Percentiles rank a stretch among this genome's conserved stretches.
phyloP scores from a whole-genome alignment of 305 asterid species.

The Solanum hybrid region DNA sequence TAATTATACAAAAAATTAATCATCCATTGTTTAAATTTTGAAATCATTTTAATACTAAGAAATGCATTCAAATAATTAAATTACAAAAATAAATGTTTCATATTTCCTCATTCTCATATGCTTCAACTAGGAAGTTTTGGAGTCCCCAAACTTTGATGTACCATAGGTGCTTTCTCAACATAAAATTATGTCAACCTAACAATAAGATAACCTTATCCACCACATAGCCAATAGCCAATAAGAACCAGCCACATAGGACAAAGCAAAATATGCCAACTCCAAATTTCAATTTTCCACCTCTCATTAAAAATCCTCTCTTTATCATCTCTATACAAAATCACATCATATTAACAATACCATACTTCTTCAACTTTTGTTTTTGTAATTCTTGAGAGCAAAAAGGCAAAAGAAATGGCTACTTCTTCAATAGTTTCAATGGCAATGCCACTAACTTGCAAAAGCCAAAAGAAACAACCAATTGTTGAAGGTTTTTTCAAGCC shows the following conservation, averaged over 20 bases:
- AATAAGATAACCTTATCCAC: slow-evolving; percentile 54
- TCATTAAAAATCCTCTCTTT: slow-evolving; percentile 12
- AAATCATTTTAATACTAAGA: neutral
- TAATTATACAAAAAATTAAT: neutral
- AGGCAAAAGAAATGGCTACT: slow-evolving; percentile 47
- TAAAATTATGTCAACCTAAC: neutral
- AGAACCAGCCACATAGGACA: slow-evolving; percentile 44
- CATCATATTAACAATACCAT: slow-evolving; percentile 4
- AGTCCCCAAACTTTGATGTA: neutral
- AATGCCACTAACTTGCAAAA: slow-evolving; percentile 38
- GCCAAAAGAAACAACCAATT: slow-evolving; percentile 31
- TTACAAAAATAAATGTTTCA: neutral
- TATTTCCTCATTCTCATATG: neutral
- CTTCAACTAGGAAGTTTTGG: neutral
- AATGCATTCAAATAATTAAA: neutral
- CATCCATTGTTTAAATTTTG: neutral
- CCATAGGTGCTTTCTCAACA: neutral
- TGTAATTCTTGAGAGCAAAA: neutral
- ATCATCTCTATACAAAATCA: slow-evolving; percentile 15
- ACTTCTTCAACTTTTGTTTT: neutral
- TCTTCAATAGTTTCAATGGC: slow-evolving; percentile 58
- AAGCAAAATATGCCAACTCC: neutral
- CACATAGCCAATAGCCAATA: slow-evolving; percentile 30
- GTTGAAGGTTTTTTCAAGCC: slow-evolving; percentile 42
- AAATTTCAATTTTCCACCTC: slow-evolving; percentile 45